Conservation (phyloP, 2,329 filamentous ascomycete genomes). For the Albophoma yamanashiensis region DNA sequence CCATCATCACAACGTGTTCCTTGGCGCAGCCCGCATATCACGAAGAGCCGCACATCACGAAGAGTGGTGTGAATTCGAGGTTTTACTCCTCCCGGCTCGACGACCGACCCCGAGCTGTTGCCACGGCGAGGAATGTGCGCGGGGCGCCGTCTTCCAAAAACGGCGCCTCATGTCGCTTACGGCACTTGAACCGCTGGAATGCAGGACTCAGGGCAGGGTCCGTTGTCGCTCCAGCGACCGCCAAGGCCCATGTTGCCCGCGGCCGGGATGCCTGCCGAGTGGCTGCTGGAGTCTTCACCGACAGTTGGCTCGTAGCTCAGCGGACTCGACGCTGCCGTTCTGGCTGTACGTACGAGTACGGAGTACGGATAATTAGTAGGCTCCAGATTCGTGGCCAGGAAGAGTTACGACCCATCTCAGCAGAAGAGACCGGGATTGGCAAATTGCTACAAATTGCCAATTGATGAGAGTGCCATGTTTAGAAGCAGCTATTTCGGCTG, state of each 20-base stretch:
- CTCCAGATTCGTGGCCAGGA: not conserved
- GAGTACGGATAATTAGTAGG: no score
- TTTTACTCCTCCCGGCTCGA: no score
- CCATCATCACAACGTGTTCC: not conserved
- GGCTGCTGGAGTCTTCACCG: not conserved
- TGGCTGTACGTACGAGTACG: no score
- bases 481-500: not conserved
- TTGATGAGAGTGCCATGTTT: not conserved
- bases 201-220: not conserved
- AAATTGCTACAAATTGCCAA: not conserved
- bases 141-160: not conserved
- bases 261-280: not conserved
- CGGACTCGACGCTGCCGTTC: not conserved
- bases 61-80: not conserved
- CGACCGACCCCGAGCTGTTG: not conserved
- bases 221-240: not conserved
- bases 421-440: not conserved
- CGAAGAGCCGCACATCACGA: not conserved
- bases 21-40: not conserved
- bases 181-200: not conserved
- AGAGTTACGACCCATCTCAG: not conserved
- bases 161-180: not conserved
- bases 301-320: not conserved
- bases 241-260: not conserved
- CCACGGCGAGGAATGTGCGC: not conserved